phyloP scores from a whole-genome alignment of 768 basidiomycete species.

The Leccinum arenicola region DNA sequence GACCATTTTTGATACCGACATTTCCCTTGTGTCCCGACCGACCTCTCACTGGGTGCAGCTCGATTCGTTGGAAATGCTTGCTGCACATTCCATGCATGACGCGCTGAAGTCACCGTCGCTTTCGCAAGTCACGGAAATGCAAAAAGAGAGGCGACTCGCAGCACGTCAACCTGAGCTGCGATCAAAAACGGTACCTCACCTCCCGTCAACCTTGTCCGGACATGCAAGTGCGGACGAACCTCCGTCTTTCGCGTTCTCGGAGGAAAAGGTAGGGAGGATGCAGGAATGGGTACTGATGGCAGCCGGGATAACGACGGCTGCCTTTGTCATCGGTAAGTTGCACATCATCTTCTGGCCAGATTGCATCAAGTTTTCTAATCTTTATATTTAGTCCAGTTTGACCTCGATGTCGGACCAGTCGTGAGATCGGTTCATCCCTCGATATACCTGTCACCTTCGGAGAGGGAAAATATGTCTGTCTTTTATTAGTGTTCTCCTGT shows the following conservation, averaged over 20 bases:
- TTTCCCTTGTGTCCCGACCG: conserved; percentile 17
- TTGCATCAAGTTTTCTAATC: not conserved
- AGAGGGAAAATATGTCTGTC: conserved; percentile 77
- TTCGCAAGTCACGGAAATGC: conserved; percentile 25
- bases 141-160: conserved; percentile 11
- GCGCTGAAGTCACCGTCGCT: conserved; percentile 35
- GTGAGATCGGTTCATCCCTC: conserved; percentile 70
- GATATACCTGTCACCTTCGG: conserved; percentile 57
- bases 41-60: conserved; percentile 14
- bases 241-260: conserved; percentile 45
- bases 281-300: conserved; percentile 56
- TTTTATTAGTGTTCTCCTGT: not conserved
- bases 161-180: conserved; percentile 34
- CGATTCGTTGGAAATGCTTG: not conserved
- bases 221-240: conserved; percentile 35
- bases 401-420: conserved; percentile 82
- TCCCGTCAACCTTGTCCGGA: conserved; percentile 31
- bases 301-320: too few species aligned
- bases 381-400: conserved; percentile 69
- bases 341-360: not conserved
- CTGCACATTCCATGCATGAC: not conserved
- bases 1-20: conserved; percentile 24
- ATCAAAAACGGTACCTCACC: conserved; percentile 46
- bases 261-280: conserved; percentile 47
- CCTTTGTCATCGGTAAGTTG: conserved; percentile 62